Conservation (phyloP, 129 eudicot genomes). For the Deinandra increscens region DNA sequence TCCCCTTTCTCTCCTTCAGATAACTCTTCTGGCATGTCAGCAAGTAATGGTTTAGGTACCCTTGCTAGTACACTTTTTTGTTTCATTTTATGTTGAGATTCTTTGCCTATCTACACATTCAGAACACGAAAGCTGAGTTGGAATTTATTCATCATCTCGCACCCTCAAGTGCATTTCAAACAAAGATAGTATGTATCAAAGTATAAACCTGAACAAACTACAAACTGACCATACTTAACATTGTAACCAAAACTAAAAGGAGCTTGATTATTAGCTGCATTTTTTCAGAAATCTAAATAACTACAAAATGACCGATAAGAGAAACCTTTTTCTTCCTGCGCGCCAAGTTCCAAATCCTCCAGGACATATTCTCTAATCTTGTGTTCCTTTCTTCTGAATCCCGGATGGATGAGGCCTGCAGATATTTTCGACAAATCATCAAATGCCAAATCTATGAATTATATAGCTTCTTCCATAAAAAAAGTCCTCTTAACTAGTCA, state of each 20-base stretch:
- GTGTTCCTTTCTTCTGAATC: slow-evolving; percentile 88
- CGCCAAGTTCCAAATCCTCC: slow-evolving; percentile 96
- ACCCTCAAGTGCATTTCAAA: no score
- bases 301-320: neutral
- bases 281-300: neutral
- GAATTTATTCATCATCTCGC: no score
- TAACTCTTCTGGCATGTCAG: slow-evolving; percentile 79
- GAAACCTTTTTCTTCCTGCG: slow-evolving; percentile 76
- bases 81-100: slow-evolving; percentile 48
- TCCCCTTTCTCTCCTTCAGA: slow-evolving; percentile 80
- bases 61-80: slow-evolving; percentile 46
- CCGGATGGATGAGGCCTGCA: slow-evolving; percentile 75
- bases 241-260: neutral
- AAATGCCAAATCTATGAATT: neutral
- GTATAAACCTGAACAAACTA: no score
- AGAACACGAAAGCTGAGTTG: neutral
- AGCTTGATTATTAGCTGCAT: neutral
- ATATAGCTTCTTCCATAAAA: no score
- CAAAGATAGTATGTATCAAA: no score
- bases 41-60: slow-evolving; percentile 59
- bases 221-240: no score
- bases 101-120: slow-evolving; percentile 52
- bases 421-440: slow-evolving; percentile 4
- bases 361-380: slow-evolving; percentile 78
- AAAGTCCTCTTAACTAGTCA: no score